Percentiles rank a stretch among this genome's conserved stretches.
phyloP scores from a whole-genome alignment of 108 stramenopile species.

The Skeletonema grethae region DNA sequence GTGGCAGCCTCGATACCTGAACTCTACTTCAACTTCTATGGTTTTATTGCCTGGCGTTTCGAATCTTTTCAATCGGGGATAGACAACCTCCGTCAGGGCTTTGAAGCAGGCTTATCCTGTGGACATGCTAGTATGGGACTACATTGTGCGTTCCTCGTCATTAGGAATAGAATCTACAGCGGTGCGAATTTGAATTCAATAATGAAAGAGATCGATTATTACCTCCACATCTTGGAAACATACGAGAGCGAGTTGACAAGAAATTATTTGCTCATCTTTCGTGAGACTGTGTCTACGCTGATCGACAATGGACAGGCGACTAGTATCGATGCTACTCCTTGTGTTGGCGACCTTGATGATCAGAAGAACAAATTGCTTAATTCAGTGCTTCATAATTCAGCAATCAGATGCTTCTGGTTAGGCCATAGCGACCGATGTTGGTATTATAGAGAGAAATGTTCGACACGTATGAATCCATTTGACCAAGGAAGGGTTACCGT shows the following conservation, averaged over 20 bases:
- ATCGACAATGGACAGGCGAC: too few relatives aligned
- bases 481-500: background rate
- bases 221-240: too few relatives aligned
- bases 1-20: background rate
- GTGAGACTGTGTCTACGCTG: too few relatives aligned
- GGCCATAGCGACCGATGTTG: conserved; percentile 16
- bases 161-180: conserved; percentile 7
- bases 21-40: background rate
- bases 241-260: too few relatives aligned
- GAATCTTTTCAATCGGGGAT: background rate
- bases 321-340: too few relatives aligned
- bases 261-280: too few relatives aligned
- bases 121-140: conserved; percentile 20
- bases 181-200: too few relatives aligned
- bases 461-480: background rate
- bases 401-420: conserved; percentile 19
- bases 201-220: too few relatives aligned
- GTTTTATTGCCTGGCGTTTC: background rate
- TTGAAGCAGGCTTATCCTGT: background rate
- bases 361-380: too few relatives aligned
- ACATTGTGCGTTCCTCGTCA: background rate
- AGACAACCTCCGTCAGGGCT: background rate
- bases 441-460: background rate
- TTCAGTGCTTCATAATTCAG: background rate
- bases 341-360: too few relatives aligned